phyloP scores from a whole-genome alignment of 768 basidiomycete species.

The Austroboletus eburneus region DNA sequence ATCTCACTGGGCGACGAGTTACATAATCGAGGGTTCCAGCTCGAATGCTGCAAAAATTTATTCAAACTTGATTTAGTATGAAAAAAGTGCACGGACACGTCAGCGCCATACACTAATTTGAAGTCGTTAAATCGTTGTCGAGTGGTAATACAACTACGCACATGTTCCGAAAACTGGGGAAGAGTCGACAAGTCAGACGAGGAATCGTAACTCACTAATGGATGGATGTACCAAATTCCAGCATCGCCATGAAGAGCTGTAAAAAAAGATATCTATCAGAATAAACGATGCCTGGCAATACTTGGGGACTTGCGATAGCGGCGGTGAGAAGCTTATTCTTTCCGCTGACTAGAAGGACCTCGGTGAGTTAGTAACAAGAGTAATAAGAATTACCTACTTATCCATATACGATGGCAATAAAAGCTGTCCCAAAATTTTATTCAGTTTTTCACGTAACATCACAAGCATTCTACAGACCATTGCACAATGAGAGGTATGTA shows the following conservation, averaged over 20 bases:
- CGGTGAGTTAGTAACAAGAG: background rate
- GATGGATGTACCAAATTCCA: background rate
- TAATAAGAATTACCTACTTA: background rate
- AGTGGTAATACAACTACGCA: background rate
- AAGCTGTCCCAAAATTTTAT: background rate
- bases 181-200: background rate
- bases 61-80: background rate
- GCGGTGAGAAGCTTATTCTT: background rate
- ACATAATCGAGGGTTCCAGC: background rate
- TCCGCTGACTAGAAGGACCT: background rate
- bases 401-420: slow-evolving; percentile 1
- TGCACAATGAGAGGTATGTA: background rate
- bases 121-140: background rate
- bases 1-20: background rate
- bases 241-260: background rate
- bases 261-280: background rate
- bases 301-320: background rate
- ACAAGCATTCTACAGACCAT: background rate
- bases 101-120: background rate
- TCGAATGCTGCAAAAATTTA: background rate
- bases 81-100: background rate
- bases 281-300: background rate
- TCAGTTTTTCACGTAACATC: too few relatives aligned
- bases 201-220: background rate
- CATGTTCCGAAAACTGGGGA: background rate